Base-by-base conservation (phyloP, 1,284 basidiomycete species). In the Melampsora americana region DNA sequence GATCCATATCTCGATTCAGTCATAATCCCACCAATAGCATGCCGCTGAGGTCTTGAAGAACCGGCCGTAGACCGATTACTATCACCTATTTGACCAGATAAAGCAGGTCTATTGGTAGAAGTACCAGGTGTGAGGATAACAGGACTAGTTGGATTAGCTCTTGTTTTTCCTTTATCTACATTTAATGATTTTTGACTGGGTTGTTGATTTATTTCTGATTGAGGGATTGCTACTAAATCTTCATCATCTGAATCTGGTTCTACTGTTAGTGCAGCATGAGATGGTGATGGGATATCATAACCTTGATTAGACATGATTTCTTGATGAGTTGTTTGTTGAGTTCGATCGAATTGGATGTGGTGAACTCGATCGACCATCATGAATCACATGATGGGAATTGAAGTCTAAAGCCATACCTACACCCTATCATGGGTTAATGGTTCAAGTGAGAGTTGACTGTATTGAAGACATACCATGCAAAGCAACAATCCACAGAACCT, bases 1-100 rank as follows among this genome's bases (percentile, higher is more conserved):
- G 91, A 30, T 32, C 82, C 86, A 61, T 83, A 91, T 90, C 93
- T 87, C 69, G 91, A 92, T 84, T 96, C 93, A 2, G 93, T 89
- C 79, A 87, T 87, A 67, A 96, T 87, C n/a, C 92, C 93, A 23
- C 90, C 92, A 18, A 93, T 85, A 0, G 85, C 90, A 80, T 88
- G 87, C 75, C 50, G 50, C 50, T 53, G 50, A 20, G 50, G 50
- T 53, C 69, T 3, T 69, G 62, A 30, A 73, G 48, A 12, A 67
- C 70, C 32, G 48, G 30, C 70, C 35, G 9, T 20, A 75, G 66
- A 80, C 44, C 82, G 83, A 69, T 84, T 84, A 7, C 86, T 83
- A 72, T 85, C 86, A 23, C 90, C 89, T 80, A 93, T 92, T 78
- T 89, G 89, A 20, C 92, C 92, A 0, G 90, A 89, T 7, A 92